These are phyloP conservation scores for Knufia fluminis DNA, from an alignment of 2,329 filamentous ascomycete genomes.

Conservation along the genomic window DNA sequence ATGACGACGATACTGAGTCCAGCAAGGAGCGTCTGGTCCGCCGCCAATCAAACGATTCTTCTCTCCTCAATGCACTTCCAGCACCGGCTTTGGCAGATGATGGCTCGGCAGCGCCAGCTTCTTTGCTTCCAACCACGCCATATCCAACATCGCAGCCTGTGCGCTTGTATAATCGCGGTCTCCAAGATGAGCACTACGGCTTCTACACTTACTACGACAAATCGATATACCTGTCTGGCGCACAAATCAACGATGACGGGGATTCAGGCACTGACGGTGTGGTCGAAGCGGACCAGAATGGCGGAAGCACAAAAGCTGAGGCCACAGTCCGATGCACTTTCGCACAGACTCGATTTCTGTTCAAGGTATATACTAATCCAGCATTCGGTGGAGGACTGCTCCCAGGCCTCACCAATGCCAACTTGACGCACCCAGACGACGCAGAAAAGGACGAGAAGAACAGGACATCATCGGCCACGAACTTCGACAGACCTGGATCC, in stretches of 20 bases:
- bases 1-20: constrained; percentile 35
- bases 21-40: constrained; percentile 21
- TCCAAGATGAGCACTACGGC: constrained; percentile 76
- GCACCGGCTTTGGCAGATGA: constrained; percentile 31
- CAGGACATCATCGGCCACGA: constrained; percentile 30
- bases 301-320: constrained; percentile 39
- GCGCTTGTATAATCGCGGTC: constrained; percentile 73
- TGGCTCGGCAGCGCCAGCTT: constrained; percentile 62
- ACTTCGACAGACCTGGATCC: constrained; percentile 45
- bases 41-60: constrained; percentile 1
- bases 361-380: constrained; percentile 54
- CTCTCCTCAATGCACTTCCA: constrained; percentile 11
- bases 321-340: constrained; percentile 48
- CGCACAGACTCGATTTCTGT: constrained; percentile 51
- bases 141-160: constrained; percentile 61
- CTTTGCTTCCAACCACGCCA: constrained; percentile 53
- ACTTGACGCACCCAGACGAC: constrained; percentile 11
- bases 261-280: constrained; percentile 25
- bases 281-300: constrained; percentile 39
- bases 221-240: constrained; percentile 67
- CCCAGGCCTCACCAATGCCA: constrained; percentile 7
- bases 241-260: constrained; percentile 28
- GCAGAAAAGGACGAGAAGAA: constrained; percentile 5
- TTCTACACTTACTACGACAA: constrained; percentile 91
- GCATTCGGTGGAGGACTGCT: constrained; percentile 26